Evolutionary conservation across 305 asterid species (phyloP).

Genomic region (Solanum hybrid): DNA sequence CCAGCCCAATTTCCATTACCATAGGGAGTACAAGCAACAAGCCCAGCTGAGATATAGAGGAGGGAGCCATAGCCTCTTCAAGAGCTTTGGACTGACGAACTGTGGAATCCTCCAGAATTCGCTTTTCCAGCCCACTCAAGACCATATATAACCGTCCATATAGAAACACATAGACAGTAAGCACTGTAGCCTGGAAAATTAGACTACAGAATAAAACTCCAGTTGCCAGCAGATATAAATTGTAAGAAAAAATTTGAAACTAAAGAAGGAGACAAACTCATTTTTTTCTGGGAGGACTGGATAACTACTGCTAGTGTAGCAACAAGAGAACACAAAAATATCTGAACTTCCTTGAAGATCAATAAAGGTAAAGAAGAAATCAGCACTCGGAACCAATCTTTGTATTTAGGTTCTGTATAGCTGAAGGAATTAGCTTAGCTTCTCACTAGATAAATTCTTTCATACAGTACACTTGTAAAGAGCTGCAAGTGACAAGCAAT

Average conservation of each 20-base stretch:
- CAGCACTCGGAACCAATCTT: not conserved
- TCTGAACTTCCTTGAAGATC: not conserved
- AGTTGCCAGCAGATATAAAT: conserved; percentile 1
- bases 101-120: conserved; percentile 55
- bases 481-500: not conserved
- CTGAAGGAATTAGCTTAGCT: not conserved
- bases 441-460: not conserved
- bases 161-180: conserved; percentile 67
- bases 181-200: conserved; percentile 70
- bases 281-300: not conserved
- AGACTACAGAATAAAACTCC: not conserved
- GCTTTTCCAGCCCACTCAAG: conserved; percentile 82
- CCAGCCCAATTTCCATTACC: conserved; percentile 95
- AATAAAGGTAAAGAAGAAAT: not conserved
- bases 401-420: not conserved
- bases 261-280: not conserved
- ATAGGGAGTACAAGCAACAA: conserved; percentile 79
- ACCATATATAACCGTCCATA: conserved; percentile 89
- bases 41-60: conserved; percentile 86
- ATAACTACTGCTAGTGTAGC: not conserved
- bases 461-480: not conserved
- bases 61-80: conserved; percentile 85
- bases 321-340: not conserved
- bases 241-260: not conserved
- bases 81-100: conserved; percentile 70